These are phyloP conservation scores for Tuber indicum DNA, from an alignment of 495 filamentous ascomycete genomes.

Conservation along the genomic window DNA sequence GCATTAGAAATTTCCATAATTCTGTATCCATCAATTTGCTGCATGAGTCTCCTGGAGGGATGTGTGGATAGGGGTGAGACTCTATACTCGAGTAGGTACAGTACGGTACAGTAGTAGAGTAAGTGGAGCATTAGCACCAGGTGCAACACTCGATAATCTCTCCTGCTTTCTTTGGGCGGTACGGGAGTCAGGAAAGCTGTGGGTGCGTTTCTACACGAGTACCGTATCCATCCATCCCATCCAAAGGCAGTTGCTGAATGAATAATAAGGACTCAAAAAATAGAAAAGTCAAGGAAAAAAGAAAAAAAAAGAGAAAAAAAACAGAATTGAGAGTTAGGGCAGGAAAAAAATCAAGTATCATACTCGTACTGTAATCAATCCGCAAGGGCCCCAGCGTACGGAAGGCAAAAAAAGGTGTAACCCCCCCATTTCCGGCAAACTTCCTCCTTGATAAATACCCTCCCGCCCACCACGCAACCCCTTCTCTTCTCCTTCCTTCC, in stretches of 20 bases:
- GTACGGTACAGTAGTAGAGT: neutral
- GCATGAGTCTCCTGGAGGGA: too few species aligned
- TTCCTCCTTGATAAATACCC: neutral
- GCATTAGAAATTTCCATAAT: neutral
- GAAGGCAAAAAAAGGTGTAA: neutral
- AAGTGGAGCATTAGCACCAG: neutral
- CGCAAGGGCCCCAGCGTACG: neutral
- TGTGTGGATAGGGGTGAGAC: too few species aligned
- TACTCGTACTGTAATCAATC: neutral
- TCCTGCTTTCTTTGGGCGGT: neutral
- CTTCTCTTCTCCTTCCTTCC: conserved; percentile 7
- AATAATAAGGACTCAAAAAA: neutral
- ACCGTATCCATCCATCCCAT: neutral
- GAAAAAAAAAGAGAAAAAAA: neutral
- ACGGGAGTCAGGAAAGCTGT: neutral
- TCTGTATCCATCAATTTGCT: neutral
- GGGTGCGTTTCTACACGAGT: neutral
- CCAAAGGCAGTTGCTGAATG: neutral
- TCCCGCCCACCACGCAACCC: conserved; percentile 10
- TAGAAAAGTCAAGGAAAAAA: neutral
- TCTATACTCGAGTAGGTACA: too few species aligned
- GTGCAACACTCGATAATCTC: neutral
- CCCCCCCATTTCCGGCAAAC: neutral
- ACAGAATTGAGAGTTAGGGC: neutral
- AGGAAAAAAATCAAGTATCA: neutral